These are phyloP conservation scores for Coniochaeta sp. DNA, from an alignment of 2,329 filamentous ascomycete species.

Conservation along the genomic window DNA sequence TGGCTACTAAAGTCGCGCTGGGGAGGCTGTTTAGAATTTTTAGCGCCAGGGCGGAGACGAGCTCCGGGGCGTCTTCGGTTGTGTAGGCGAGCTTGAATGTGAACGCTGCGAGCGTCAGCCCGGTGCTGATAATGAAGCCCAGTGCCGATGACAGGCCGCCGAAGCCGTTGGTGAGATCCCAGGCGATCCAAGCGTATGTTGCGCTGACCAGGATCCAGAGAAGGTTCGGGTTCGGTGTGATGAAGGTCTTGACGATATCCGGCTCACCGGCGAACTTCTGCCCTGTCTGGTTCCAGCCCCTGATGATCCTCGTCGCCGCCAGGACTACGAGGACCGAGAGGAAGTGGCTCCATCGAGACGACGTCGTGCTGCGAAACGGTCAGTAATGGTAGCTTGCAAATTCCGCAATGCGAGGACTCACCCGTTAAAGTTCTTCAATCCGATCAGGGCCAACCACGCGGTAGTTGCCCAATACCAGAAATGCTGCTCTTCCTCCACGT, in stretches of 20 bases:
- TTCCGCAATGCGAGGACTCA: constrained; percentile 14
- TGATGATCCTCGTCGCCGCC: constrained; percentile 55
- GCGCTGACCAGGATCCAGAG: constrained; percentile 69
- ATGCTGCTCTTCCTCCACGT: constrained; percentile 96
- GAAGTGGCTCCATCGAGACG: constrained; percentile 18
- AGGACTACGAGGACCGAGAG: constrained; percentile 41
- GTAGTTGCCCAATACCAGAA: constrained; percentile 94
- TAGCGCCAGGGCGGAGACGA: constrained; percentile 47
- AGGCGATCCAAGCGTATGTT: constrained; percentile 58
- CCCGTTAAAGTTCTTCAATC: constrained; percentile 37
- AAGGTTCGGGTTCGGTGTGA: constrained; percentile 54
- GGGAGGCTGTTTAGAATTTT: constrained; percentile 32
- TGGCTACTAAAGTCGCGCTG: constrained; percentile 37
- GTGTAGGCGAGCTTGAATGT: constrained; percentile 90
- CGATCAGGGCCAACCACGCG: constrained; percentile 57
- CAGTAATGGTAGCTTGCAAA: neutral
- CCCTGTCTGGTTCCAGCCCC: constrained; percentile 93
- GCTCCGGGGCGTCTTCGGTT: constrained; percentile 77
- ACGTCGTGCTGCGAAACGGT: constrained; percentile 11
- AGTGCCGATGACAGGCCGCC: constrained; percentile 32
- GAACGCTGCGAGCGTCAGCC: constrained; percentile 49
- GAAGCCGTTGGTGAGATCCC: constrained; percentile 35
- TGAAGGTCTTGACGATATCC: constrained; percentile 71
- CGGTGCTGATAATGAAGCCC: constrained; percentile 31
- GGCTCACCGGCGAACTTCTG: constrained; percentile 91